Evolutionary conservation across 2,329 filamentous ascomycete genomes (phyloP), one percentile per base, ranked within the genome.

Genomic region (Amesomyces nigricolor): DNA sequence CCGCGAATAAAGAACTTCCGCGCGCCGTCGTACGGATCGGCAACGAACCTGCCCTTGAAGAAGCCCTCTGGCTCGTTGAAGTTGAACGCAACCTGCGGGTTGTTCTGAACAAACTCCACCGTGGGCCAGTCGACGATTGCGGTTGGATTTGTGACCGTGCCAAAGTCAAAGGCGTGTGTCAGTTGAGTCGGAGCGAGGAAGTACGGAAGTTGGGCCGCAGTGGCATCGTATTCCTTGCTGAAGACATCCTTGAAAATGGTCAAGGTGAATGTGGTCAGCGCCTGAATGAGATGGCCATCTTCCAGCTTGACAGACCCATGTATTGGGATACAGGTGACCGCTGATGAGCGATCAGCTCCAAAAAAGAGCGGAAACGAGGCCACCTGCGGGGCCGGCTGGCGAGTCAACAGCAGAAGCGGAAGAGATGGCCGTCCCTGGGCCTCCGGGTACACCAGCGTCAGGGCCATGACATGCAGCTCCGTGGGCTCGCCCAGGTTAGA

Each of bases 231-330:
- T 3, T 78, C 77, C 68, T 99, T 99, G 69, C 91, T 92, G 73
- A 96, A 97, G 0, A 96, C 75, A 62, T 97, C 90, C 14, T 81
- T 73, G 68, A 95, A 96, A 0, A 95, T 70, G 4, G 80, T 78
- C 40, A 95, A 72, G 0, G 89, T 96, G 67, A 94, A 95, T 0
- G 69, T 70, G 0, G 83, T 84, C n/a, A 97, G 67, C 1, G 73
- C 68, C 0, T 78, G 70, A 16, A 45, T 40, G 0, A 90, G 61
- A 1, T 75, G 66, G 0, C 72, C 64, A 0, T 73, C 62, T 0
- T 72, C 68, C 0, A 83, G 60, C 0, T 69, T 10, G 0, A 91
- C 62, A 0, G 75, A 65, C 0, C 59, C 63, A 0, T 64, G 51
- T 1, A 86, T 60, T 0, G 76, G 68, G 0, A 74, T 65, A 9